A percentile compares a stretch with the other conserved stretches of the same genome.
These are phyloP conservation scores for Lablab purpureus DNA, from an alignment of 306 rosid species.

Conservation along the genomic window DNA sequence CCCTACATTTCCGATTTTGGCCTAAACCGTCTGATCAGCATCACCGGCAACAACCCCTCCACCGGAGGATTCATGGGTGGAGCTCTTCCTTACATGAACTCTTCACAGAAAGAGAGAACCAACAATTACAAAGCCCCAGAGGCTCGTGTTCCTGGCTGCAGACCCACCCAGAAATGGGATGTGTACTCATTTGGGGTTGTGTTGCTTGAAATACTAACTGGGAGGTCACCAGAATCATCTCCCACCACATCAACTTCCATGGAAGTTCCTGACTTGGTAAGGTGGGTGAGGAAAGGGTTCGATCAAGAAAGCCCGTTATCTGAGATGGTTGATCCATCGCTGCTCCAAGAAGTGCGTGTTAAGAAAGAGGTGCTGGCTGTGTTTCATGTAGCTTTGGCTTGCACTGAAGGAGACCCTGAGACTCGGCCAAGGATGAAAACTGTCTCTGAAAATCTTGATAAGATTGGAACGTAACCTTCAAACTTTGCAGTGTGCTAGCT, in stretches of 20 bases:
- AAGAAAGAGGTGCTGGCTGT: conserved; percentile 92
- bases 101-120: conserved; percentile 71
- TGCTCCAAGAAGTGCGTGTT: conserved; percentile 88
- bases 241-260: conserved; percentile 80
- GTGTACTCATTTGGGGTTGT: conserved; percentile 90
- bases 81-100: conserved; percentile 78
- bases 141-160: conserved; percentile 68
- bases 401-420: conserved; percentile 94
- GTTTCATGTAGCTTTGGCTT: conserved; percentile 86
- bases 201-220: conserved; percentile 84
- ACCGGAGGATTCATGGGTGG: conserved; percentile 92
- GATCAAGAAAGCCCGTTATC: conserved; percentile 91
- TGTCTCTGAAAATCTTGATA: conserved; percentile 84
- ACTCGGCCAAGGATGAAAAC: conserved; percentile 89
- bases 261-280: conserved; percentile 82
- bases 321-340: conserved; percentile 84
- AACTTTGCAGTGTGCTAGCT: conserved; percentile 17
- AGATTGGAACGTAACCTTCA: conserved; percentile 57
- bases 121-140: conserved; percentile 90
- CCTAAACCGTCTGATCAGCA: conserved; percentile 74
- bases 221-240: conserved; percentile 88
- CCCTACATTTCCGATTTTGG: conserved; percentile 90
- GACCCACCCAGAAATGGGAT: conserved; percentile 92
- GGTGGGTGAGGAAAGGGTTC: conserved; percentile 90
- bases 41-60: conserved; percentile 93